Evolutionary conservation across 768 basidiomycete species (phyloP), one percentile per base, ranked within the genome.

Genomic region (Leccinum arenicola): DNA sequence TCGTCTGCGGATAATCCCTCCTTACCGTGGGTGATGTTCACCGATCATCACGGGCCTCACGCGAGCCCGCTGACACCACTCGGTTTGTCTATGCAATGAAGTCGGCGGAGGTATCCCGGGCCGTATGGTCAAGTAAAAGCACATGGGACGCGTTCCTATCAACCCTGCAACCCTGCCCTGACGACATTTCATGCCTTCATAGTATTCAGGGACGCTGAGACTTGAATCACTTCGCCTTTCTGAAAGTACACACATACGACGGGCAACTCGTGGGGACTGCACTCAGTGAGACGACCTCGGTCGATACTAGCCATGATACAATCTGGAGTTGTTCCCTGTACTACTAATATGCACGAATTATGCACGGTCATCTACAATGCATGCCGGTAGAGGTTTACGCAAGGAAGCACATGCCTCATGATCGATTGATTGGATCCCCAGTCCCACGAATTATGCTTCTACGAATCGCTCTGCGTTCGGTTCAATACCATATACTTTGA

Each of bases 381-480:
- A 47, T 23, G 1, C 4, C 6, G 47, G 2, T 25, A 48, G 12
- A 48, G 14, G 31, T 10, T 45, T 45, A 45, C 0, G 11, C 43
- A 45, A 45, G 43, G 43, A 45, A 45, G n/a, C 19, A 19, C 43
- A 45, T 45, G 43, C 43, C 17, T 43, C 43, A 45, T 45, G 19
- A 43, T 45, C 11, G 19, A 45, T 45, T 45, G 43, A 45, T 43
- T 10, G 19, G 40, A 43, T 21, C 19, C 43, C 12, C 19, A 45
- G 8, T 45, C 19, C 19, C 19, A 45, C 19, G 43, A 45, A 45
- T 10, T 45, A 11, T 19, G 19, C 27, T 38, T 12, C 45, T 64
- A 67, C 7, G 56, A 23, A 35, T 35, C 33, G 33, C 8, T 54
- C 61, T 21, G 65, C 69, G 12, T 69, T 72, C 81, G 87, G 87